phyloP scores from a whole-genome alignment of 2,329 filamentous ascomycete genomes.

The Penicillium oxalicum region DNA sequence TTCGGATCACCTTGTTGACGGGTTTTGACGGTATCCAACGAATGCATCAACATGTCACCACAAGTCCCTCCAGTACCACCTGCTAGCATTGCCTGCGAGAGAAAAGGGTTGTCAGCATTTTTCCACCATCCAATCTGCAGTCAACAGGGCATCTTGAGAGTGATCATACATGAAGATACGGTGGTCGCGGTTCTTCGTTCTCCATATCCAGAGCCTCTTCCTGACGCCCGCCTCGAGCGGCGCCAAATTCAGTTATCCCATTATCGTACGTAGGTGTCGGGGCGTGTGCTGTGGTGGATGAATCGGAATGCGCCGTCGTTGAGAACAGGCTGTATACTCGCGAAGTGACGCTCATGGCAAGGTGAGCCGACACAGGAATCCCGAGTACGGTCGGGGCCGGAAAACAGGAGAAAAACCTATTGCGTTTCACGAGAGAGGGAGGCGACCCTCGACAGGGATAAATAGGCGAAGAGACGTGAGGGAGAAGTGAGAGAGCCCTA shows the following conservation, averaged over 20 bases:
- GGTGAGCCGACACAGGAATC: constrained; percentile 23
- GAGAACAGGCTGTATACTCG: constrained; percentile 50
- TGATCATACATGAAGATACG: constrained; percentile 57
- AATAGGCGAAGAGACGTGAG: constrained; percentile 17
- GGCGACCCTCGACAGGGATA: constrained; percentile 13
- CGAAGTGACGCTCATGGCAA: constrained; percentile 55
- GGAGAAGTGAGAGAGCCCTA: background rate
- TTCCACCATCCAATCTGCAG: background rate
- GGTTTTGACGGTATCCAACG: constrained; percentile 96
- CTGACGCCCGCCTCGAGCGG: constrained; percentile 23
- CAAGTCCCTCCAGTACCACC: constrained; percentile 88
- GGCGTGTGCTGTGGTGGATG: constrained; percentile 8
- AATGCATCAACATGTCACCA: constrained; percentile 98
- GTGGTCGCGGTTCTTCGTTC: constrained; percentile 54
- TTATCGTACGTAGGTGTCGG: constrained; percentile 13
- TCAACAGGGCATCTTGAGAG: background rate
- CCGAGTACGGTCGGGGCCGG: constrained; percentile 27
- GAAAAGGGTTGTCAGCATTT: constrained; percentile 5
- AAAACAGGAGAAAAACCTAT: constrained; percentile 20
- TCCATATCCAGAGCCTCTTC: constrained; percentile 36
- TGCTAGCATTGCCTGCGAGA: constrained; percentile 77
- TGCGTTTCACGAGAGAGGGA: constrained; percentile 2
- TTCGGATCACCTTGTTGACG: constrained; percentile 94
- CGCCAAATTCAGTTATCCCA: constrained; percentile 12
- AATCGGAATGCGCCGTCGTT: constrained; percentile 31